phyloP scores from a whole-genome alignment of 2,329 filamentous ascomycete genomes.

The Dactylellina leptospora region DNA sequence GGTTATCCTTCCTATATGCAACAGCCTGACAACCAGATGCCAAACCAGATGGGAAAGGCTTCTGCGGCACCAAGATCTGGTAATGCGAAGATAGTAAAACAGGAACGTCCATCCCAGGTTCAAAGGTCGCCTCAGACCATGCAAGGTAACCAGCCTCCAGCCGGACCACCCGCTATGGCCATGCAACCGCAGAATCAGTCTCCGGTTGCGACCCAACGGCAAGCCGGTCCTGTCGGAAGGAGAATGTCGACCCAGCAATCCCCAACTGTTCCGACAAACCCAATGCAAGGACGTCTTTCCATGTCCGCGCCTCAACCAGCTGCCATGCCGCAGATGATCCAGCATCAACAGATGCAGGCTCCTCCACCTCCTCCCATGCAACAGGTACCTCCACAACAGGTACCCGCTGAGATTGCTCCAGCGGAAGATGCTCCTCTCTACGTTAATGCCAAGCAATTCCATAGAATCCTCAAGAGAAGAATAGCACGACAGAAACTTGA shows the following conservation, averaged over 20 bases:
- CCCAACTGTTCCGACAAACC: constrained; percentile 43
- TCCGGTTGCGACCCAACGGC: constrained; percentile 39
- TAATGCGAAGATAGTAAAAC: constrained; percentile 48
- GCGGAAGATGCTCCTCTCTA: constrained; percentile 94
- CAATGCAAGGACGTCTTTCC: constrained; percentile 46
- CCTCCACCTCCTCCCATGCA: constrained; percentile 63
- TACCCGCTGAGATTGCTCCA: constrained; percentile 79
- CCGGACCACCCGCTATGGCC: constrained; percentile 41
- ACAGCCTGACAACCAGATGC: constrained; percentile 48
- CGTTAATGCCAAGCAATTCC: constrained; percentile 98
- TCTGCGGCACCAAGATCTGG: constrained; percentile 35
- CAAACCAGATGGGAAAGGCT: constrained; percentile 49
- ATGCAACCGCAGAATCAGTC: constrained; percentile 48
- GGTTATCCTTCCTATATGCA: constrained; percentile 49
- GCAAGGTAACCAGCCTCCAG: constrained; percentile 39
- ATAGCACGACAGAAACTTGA: constrained; percentile 93
- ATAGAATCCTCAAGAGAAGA: constrained; percentile 91
- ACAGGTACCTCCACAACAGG: constrained; percentile 72
- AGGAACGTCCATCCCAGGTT: constrained; percentile 44
- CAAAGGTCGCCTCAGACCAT: constrained; percentile 52
- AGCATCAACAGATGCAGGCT: constrained; percentile 56
- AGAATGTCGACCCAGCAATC: constrained; percentile 52
- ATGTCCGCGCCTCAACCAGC: constrained; percentile 45
- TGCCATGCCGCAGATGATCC: constrained; percentile 52
- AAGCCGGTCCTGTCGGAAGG: constrained; percentile 36